These are phyloP conservation scores for Groenewaldozyma salmanticensis DNA, from an alignment of 805 yeast genomes.

Conservation along the genomic window DNA sequence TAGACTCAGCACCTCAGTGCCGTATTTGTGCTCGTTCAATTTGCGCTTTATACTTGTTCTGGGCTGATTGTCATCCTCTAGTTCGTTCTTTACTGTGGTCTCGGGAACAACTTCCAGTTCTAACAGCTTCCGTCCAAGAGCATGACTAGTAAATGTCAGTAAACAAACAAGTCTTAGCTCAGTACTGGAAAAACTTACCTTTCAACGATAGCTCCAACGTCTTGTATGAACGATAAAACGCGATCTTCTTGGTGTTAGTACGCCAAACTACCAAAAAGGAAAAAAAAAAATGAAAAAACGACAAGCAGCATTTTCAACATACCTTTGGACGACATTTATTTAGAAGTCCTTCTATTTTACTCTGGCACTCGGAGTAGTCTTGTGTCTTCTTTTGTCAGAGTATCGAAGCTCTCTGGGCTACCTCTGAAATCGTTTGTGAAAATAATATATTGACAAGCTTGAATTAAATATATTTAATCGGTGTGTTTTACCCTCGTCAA, in stretches of 20 bases:
- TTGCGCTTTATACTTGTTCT: slow-evolving; percentile 7
- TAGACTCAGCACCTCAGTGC: slow-evolving; percentile 9
- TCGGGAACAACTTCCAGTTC: background rate
- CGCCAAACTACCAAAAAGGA: no score
- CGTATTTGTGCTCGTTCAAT: slow-evolving; percentile 4
- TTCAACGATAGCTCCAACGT: background rate
- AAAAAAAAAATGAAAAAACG: no score
- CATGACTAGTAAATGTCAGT: background rate
- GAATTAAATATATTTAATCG: no score
- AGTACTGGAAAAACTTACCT: background rate
- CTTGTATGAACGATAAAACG: background rate
- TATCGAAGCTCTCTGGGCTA: no score
- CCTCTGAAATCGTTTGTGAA: no score
- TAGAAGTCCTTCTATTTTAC: no score
- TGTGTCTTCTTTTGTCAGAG: no score
- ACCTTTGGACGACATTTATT: no score
- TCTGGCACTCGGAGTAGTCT: no score
- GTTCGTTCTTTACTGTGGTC: background rate
- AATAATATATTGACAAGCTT: no score
- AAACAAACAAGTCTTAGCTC: background rate
- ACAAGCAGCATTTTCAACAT: no score
- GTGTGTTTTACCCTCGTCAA: no score
- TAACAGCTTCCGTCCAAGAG: background rate
- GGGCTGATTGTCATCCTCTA: background rate
- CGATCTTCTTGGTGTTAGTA: background rate